A percentile compares a stretch with the other conserved stretches of the same genome.
Conservation (phyloP, 176 grass and related monocot species). For the Aegilops tauschii region DNA sequence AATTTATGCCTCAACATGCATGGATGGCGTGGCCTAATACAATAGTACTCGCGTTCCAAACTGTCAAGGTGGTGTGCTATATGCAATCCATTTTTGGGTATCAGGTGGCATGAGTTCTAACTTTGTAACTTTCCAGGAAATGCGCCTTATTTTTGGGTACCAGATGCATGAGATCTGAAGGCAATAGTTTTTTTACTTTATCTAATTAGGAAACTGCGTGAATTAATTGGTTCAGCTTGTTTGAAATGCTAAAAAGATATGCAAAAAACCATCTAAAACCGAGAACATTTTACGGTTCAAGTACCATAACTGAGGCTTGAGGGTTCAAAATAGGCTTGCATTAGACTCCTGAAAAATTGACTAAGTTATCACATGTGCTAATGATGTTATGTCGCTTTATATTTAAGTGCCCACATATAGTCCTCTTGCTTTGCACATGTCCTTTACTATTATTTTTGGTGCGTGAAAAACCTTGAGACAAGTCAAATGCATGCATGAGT, state of each 20-base stretch:
- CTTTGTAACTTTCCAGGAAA: too few species aligned
- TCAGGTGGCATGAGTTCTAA: background rate
- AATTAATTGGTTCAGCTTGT: background rate
- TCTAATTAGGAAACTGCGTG: background rate
- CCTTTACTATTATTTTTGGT: background rate
- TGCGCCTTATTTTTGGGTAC: background rate
- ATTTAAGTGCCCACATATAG: too few species aligned
- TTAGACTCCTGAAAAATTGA: background rate
- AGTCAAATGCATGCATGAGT: conserved; percentile 14
- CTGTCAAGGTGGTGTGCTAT: background rate
- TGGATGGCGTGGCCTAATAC: background rate
- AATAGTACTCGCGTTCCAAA: background rate
- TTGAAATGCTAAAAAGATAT: background rate
- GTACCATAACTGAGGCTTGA: background rate
- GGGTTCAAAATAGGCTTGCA: background rate
- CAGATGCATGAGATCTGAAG: too few species aligned
- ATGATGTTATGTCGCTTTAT: background rate
- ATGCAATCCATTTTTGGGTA: background rate
- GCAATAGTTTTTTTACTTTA: background rate
- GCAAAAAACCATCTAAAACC: background rate
- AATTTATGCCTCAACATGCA: background rate
- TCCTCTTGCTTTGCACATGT: background rate
- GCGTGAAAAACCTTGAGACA: background rate
- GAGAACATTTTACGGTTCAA: background rate
- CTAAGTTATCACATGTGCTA: background rate